Conservation (phyloP, 805 yeast species). For the Candida vaughaniae region DNA sequence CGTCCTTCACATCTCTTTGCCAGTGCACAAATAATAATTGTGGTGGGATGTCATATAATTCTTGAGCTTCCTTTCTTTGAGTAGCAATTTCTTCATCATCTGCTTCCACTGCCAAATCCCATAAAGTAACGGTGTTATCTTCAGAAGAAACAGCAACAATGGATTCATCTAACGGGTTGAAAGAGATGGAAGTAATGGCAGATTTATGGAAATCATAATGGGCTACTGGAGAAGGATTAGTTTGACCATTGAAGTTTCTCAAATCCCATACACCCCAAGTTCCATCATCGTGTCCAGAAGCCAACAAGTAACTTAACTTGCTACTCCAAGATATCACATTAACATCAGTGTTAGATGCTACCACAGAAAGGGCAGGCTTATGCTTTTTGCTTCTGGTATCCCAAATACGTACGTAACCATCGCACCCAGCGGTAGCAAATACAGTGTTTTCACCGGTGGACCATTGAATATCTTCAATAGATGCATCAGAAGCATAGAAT, state of each 20-base stretch:
- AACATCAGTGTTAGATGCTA: conserved; percentile 79
- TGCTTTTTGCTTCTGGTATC: conserved; percentile 93
- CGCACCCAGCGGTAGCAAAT: conserved; percentile 92
- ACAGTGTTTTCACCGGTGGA: conserved; percentile 89
- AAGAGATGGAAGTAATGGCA: conserved; percentile 88
- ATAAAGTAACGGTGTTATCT: conserved; percentile 93
- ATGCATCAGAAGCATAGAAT: conserved; percentile 63
- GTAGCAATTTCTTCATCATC: conserved; percentile 94
- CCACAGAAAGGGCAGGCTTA: conserved; percentile 82
- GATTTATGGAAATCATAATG: conserved; percentile 93
- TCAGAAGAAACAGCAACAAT: conserved; percentile 94
- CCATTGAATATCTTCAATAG: conserved; percentile 98
- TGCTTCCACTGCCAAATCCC: conserved; percentile 99
- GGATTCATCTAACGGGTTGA: conserved; percentile 94
- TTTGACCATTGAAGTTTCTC: conserved; percentile 66
- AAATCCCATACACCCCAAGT: conserved; percentile 98
- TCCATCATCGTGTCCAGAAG: conserved; percentile 97
- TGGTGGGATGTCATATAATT: conserved; percentile 88
- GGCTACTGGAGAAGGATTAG: conserved; percentile 79
- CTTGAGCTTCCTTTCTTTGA: conserved; percentile 75
- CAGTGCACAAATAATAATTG: conserved; percentile 95
- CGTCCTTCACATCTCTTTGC: conserved; percentile 97
- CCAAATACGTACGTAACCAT: conserved; percentile 92
- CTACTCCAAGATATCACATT: conserved; percentile 96
- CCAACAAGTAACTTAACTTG: conserved; percentile 80